Evolutionary conservation across 2,329 filamentous ascomycete genomes (phyloP).

Genomic region (Colletotrichum cereale): DNA sequence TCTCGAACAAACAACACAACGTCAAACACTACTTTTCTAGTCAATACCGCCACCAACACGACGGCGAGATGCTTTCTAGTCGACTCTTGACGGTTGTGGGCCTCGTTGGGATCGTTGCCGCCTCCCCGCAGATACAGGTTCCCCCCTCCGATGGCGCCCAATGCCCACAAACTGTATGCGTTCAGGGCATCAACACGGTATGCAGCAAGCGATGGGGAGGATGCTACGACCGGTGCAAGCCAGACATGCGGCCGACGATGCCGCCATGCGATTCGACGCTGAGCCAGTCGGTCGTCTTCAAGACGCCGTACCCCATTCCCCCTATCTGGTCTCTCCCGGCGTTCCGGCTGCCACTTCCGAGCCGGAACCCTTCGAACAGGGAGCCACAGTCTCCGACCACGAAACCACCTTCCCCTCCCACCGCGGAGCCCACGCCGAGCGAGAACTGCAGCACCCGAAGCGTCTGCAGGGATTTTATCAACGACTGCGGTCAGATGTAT

Average conservation of each 20-base stretch:
- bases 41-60: neutral
- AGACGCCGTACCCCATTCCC: neutral
- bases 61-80: constrained; percentile 23
- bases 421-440: neutral
- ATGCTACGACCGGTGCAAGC: constrained; percentile 49
- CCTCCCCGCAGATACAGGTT: constrained; percentile 22
- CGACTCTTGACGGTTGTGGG: constrained; percentile 19
- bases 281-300: constrained; percentile 3
- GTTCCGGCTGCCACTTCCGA: neutral
- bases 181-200: constrained; percentile 45
- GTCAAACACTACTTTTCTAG: no score
- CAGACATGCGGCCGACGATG: constrained; percentile 27
- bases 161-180: constrained; percentile 43
- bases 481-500: constrained; percentile 42
- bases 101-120: constrained; percentile 25
- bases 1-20: neutral
- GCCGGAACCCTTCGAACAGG: neutral
- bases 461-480: constrained; percentile 42
- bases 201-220: constrained; percentile 47
- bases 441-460: constrained; percentile 44
- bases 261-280: constrained; percentile 31
- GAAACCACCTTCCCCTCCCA: neutral
- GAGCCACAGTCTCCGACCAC: neutral
- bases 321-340: neutral
- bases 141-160: neutral